Percentiles rank a stretch among this genome's conserved stretches.
These are phyloP conservation scores for Schrenkiella parvula DNA, from an alignment of 345 rosid species.

Conservation along the genomic window DNA sequence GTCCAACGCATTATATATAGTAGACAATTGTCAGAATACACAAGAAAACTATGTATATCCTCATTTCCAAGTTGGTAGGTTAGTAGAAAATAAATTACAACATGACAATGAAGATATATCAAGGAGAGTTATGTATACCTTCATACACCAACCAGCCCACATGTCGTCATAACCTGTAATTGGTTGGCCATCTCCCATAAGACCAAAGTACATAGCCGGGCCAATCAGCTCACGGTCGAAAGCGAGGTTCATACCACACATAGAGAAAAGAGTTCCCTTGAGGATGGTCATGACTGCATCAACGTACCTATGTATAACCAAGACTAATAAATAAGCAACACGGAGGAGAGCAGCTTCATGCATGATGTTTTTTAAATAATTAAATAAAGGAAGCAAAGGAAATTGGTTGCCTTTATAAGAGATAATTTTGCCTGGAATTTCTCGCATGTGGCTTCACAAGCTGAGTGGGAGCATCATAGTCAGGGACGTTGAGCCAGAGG, in stretches of 20 bases:
- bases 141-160: constrained; percentile 67
- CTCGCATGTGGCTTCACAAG: constrained; percentile 53
- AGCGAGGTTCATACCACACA: constrained; percentile 55
- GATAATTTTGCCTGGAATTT: constrained; percentile 34
- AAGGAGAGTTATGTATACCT: constrained; percentile 28
- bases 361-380: too few relatives aligned
- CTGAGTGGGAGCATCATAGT: constrained; percentile 52
- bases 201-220: constrained; percentile 61
- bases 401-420: neutral
- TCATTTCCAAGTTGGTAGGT: neutral
- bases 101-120: neutral
- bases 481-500: constrained; percentile 54
- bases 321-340: neutral
- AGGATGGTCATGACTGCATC: constrained; percentile 48
- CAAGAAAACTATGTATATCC: neutral
- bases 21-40: neutral
- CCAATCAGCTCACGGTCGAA: constrained; percentile 51
- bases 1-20: neutral
- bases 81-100: neutral
- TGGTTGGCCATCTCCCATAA: constrained; percentile 56
- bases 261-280: constrained; percentile 49
- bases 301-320: constrained; percentile 37
- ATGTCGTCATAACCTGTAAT: constrained; percentile 53
- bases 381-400: too few relatives aligned
- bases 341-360: neutral